Conservation (phyloP, 768 basidiomycete species). For the Pisolithus sp. region DNA sequence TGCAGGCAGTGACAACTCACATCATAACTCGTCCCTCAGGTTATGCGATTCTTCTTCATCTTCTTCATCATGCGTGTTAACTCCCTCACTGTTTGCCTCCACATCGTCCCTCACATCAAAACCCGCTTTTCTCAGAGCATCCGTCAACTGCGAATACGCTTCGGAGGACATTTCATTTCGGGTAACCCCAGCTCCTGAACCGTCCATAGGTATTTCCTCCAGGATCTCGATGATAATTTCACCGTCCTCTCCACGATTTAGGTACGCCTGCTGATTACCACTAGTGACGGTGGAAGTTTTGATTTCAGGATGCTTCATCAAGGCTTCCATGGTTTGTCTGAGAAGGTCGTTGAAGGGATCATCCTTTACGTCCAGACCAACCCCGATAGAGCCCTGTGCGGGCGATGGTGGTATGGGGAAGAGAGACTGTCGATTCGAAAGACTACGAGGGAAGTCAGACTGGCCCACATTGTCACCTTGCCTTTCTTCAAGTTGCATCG, state of each 20-base stretch:
- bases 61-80: slow-evolving; percentile 22
- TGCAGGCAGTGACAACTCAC: slow-evolving; percentile 12
- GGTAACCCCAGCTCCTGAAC: slow-evolving; percentile 14
- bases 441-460: slow-evolving; percentile 50
- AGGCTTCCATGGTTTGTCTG: slow-evolving; percentile 23
- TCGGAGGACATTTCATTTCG: slow-evolving; percentile 29
- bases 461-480: slow-evolving; percentile 35
- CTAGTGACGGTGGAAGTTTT: slow-evolving; percentile 16
- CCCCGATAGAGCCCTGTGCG: slow-evolving; percentile 14
- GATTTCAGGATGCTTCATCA: slow-evolving; percentile 27
- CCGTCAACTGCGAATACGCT: slow-evolving; percentile 39
- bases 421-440: slow-evolving; percentile 43
- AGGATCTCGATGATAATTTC: slow-evolving; percentile 38
- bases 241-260: slow-evolving; percentile 39
- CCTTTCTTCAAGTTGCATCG: slow-evolving; percentile 26
- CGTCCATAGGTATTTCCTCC: slow-evolving; percentile 38
- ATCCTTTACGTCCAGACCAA: slow-evolving; percentile 12
- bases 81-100: slow-evolving; percentile 14
- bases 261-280: slow-evolving; percentile 31
- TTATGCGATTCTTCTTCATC: slow-evolving; percentile 26
- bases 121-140: slow-evolving; percentile 48
- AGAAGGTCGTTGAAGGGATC: slow-evolving; percentile 17
- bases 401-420: slow-evolving; percentile 33
- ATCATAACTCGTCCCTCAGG: slow-evolving; percentile 27
- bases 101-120: slow-evolving; percentile 39